Evolutionary conservation across 371 early-diverging fungal species (phyloP).

Genomic region (Mortierella sp.): DNA sequence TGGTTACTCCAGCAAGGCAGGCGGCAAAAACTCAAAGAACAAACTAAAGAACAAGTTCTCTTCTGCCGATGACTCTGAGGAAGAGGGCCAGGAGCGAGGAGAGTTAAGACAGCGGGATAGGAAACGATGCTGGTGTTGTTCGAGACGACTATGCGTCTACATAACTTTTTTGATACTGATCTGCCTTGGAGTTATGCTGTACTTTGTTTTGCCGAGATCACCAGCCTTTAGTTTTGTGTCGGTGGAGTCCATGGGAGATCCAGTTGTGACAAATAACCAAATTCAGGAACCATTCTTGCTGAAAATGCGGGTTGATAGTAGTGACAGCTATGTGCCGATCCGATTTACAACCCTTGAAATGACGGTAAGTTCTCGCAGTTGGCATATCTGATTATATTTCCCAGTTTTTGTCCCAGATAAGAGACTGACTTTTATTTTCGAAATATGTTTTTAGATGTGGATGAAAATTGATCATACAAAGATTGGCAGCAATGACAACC

Average conservation of each 20-base stretch:
- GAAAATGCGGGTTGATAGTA: slow-evolving; percentile 38
- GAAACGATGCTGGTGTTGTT: slow-evolving; percentile 44
- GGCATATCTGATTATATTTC: not conserved
- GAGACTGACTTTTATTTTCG: not conserved
- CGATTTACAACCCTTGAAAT: slow-evolving; percentile 34
- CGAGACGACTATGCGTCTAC: slow-evolving; percentile 42
- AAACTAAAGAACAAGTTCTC: not conserved
- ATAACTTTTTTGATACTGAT: slow-evolving; percentile 24
- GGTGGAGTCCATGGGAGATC: slow-evolving; percentile 24
- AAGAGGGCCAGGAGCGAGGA: slow-evolving; percentile 51
- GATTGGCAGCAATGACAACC: slow-evolving; percentile 33
- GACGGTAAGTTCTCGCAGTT: slow-evolving; percentile 19
- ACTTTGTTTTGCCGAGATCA: slow-evolving; percentile 38
- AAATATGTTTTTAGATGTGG: slow-evolving; percentile 26
- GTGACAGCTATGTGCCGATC: slow-evolving; percentile 39
- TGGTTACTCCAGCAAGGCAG: not conserved
- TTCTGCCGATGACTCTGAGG: slow-evolving; percentile 28
- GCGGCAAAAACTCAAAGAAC: slow-evolving; percentile 11
- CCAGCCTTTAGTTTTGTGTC: slow-evolving; percentile 32
- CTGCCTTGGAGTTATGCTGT: slow-evolving; percentile 21
- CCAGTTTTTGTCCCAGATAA: not conserved
- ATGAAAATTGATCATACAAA: slow-evolving; percentile 33
- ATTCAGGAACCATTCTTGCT: slow-evolving; percentile 36
- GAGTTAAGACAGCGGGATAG: slow-evolving; percentile 16
- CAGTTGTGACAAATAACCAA: slow-evolving; percentile 16